Percentiles rank a stretch among this genome's conserved stretches.
These are phyloP conservation scores for Penicillium samsonianum DNA, from an alignment of 495 filamentous ascomycete genomes.

Conservation along the genomic window DNA sequence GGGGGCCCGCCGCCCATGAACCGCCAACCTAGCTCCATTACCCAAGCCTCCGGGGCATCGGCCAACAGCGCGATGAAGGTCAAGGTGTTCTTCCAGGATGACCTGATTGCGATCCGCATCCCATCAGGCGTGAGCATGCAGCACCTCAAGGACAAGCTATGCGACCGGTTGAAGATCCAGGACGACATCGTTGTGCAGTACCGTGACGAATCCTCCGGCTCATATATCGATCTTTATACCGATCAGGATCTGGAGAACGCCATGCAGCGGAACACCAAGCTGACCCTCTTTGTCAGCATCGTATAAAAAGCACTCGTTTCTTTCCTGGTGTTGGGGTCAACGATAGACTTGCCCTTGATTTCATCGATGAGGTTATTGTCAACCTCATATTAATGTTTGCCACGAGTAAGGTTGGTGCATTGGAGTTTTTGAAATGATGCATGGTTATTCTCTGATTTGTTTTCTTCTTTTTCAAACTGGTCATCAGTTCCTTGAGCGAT, in stretches of 20 bases:
- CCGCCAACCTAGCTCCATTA: constrained; percentile 72
- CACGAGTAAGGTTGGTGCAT: constrained; percentile 28
- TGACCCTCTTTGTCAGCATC: constrained; percentile 75
- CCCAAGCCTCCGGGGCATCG: constrained; percentile 62
- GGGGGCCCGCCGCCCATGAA: constrained; percentile 57
- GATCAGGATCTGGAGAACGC: constrained; percentile 82
- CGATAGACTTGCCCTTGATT: constrained; percentile 27
- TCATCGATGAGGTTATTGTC: constrained; percentile 16
- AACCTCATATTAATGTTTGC: constrained; percentile 26
- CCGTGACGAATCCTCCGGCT: constrained; percentile 78
- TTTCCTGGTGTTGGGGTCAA: constrained; percentile 12
- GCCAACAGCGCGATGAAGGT: constrained; percentile 71
- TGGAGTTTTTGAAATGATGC: constrained; percentile 29
- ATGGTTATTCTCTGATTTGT: constrained; percentile 1
- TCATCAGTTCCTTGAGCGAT: constrained; percentile 28
- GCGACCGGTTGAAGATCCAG: constrained; percentile 72
- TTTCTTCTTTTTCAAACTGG: constrained; percentile 15
- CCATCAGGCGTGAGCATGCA: constrained; percentile 75
- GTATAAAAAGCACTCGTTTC: constrained; percentile 32
- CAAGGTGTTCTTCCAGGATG: constrained; percentile 89
- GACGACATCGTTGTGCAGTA: constrained; percentile 78
- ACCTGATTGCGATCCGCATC: constrained; percentile 87
- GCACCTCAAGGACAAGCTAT: constrained; percentile 78
- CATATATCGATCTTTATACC: constrained; percentile 69
- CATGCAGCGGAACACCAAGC: constrained; percentile 78